phyloP scores from a whole-genome alignment of 495 filamentous ascomycete genomes.

The Aspergillus olivimuriae region DNA sequence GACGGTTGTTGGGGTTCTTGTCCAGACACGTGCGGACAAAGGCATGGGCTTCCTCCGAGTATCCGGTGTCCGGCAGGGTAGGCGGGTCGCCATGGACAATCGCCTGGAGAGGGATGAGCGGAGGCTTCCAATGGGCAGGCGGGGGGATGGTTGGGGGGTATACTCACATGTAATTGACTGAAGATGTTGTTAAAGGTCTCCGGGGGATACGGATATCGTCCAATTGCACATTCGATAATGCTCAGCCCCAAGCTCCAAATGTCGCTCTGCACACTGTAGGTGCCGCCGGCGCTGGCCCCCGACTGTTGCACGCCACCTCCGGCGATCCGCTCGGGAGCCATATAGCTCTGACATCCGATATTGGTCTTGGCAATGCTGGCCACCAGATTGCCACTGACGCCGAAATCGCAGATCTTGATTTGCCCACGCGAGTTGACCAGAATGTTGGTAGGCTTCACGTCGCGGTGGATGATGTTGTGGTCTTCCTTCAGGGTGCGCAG shows the following conservation, averaged over 20 bases:
- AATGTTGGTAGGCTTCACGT: slow-evolving; percentile 98
- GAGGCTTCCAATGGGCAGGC: slow-evolving; percentile 8
- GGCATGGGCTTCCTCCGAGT: slow-evolving; percentile 71
- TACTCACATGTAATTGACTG: slow-evolving; percentile 89
- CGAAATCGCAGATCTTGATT: slow-evolving; percentile 98
- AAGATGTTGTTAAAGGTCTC: slow-evolving; percentile 99
- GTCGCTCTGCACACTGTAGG: slow-evolving; percentile 96
- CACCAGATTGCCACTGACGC: slow-evolving; percentile 93
- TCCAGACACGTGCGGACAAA: slow-evolving; percentile 89
- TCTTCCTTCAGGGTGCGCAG: slow-evolving; percentile 93
- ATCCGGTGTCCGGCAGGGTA: slow-evolving; percentile 68
- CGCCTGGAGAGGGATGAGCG: slow-evolving; percentile 58
- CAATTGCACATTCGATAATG: slow-evolving; percentile 95
- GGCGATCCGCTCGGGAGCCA: slow-evolving; percentile 94
- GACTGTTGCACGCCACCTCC: slow-evolving; percentile 76
- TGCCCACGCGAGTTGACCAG: slow-evolving; percentile 84
- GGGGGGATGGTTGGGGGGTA: slow-evolving; percentile 1
- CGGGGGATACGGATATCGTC: slow-evolving; percentile 92
- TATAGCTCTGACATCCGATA: slow-evolving; percentile 98
- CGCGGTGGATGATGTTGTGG: slow-evolving; percentile 98
- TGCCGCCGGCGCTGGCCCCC: slow-evolving; percentile 65
- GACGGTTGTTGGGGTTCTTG: slow-evolving; percentile 84
- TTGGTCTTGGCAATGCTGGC: slow-evolving; percentile 98
- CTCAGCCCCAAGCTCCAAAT: slow-evolving; percentile 95
- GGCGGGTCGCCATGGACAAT: slow-evolving; percentile 96